Evolutionary conservation across 2,329 filamentous ascomycete genomes (phyloP).

Genomic region (Hortaea sp.): DNA sequence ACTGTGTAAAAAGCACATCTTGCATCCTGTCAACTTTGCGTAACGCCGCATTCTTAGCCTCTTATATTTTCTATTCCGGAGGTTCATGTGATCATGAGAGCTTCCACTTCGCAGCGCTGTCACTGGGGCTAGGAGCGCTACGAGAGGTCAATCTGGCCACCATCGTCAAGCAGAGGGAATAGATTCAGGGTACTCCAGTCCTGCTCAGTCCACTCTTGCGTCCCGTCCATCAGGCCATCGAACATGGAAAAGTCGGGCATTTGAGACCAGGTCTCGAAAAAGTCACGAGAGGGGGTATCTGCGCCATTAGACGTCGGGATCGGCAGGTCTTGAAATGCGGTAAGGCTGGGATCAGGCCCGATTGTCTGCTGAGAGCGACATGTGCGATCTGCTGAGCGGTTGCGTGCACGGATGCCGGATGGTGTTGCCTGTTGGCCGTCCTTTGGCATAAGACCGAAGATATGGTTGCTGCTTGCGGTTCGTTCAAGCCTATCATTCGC

Average conservation of each 20-base stretch:
- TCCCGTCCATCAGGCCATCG: constrained; percentile 1
- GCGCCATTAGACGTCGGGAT: neutral
- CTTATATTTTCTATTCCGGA: no score
- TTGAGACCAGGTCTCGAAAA: neutral
- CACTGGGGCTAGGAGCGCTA: neutral
- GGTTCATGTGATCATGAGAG: no score
- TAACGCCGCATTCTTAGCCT: no score
- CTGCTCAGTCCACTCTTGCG: neutral
- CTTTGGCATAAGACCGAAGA: constrained; percentile 16
- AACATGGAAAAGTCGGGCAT: constrained; percentile 1
- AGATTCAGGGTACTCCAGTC: constrained; percentile 1
- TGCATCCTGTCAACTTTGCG: neutral
- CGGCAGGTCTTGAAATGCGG: neutral
- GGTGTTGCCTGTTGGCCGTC: neutral
- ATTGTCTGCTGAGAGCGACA: neutral
- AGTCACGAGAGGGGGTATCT: neutral
- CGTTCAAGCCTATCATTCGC: constrained; percentile 10
- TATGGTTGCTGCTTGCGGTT: constrained; percentile 18
- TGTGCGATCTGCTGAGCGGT: neutral
- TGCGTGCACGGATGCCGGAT: neutral
- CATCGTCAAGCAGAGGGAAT: constrained; percentile 2
- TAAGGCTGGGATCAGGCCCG: neutral
- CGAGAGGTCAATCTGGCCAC: neutral
- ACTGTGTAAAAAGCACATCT: neutral
- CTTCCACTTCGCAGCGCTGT: no score